These are phyloP conservation scores for Penicillium sp. DNA, from an alignment of 2,329 filamentous ascomycete species.

Conservation along the genomic window DNA sequence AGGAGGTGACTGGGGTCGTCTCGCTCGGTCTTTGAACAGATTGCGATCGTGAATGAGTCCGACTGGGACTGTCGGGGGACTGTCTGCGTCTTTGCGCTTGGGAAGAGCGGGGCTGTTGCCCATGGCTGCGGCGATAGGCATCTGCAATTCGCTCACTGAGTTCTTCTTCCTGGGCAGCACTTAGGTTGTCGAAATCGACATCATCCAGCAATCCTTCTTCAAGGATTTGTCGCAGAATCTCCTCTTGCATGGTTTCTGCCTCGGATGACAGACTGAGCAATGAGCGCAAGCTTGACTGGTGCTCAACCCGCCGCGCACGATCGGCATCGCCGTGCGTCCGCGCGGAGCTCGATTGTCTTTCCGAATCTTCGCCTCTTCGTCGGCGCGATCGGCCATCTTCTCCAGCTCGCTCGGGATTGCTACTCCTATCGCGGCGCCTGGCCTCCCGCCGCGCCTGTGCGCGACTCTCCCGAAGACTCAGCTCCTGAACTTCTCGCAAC, in stretches of 20 bases:
- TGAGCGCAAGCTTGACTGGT: conserved; percentile 85
- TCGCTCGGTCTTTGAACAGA: conserved; percentile 34
- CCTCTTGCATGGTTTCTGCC: conserved; percentile 76
- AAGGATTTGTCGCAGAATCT: conserved; percentile 86
- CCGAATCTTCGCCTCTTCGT: conserved; percentile 41
- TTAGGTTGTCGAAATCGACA: conserved; percentile 85
- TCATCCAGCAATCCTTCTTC: conserved; percentile 86
- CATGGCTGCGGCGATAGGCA: conserved; percentile 77
- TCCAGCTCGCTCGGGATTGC: conserved; percentile 44
- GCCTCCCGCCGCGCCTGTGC: conserved; percentile 33
- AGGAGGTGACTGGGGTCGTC: conserved; percentile 16
- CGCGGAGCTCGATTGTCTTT: conserved; percentile 33
- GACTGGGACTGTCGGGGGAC: conserved; percentile 36
- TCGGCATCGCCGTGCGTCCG: conserved; percentile 32
- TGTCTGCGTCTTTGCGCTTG: conserved; percentile 43
- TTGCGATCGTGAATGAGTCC: conserved; percentile 36
- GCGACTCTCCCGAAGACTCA: conserved; percentile 64
- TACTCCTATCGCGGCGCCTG: conserved; percentile 38
- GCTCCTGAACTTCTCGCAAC: conserved; percentile 70
- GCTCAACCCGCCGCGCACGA: conserved; percentile 69
- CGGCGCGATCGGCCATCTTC: conserved; percentile 44
- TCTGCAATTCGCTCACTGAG: conserved; percentile 89
- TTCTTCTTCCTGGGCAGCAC: conserved; percentile 81
- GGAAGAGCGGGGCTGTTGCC: conserved; percentile 44
- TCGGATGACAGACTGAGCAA: conserved; percentile 75